Base-by-base conservation (phyloP, 371 early-diverging fungal genomes). In the Zopfochytrium polystomum region DNA sequence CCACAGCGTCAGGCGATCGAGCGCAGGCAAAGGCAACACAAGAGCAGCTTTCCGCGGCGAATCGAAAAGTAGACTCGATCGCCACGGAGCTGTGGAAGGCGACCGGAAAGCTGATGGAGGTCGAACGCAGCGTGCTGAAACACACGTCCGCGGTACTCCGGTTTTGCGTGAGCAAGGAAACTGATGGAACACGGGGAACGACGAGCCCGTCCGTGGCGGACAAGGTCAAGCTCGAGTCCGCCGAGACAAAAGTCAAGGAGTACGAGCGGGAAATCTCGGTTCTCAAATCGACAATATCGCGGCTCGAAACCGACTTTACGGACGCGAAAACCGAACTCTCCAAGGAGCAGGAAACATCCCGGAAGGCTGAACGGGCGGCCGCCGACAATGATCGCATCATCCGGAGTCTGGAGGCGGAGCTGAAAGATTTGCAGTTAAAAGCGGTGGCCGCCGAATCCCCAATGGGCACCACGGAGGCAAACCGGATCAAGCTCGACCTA, bases 141-240 rank as follows among this genome's bases (percentile, higher is more conserved):
- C 91, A 91, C 58, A 83, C 85, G 11, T 85, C 86, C 0, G 86
- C 83, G 9, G 80, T 85, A 2, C 63, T 91, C 18, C 27, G 70
- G 32, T 68, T 59, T 62, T 26, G 51, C 22, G 52, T 38, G 5
- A 32, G 9, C 2, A 58, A 58, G 42, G 55, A 15, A 9, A 18
- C 18, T 4, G 65, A 60, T 34, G 34, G 34, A 23, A 55, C 22
- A 18, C 46, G 20, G 9, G 31, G 26, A 30, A 51, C 48, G 26
- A 15, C 34, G 6, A n/a, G n/a, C n/a, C n/a, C n/a, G n/a, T 25
- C 27, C 15, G 18, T 23, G 9, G 42, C 1, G 22, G 48, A 54
- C 25, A 42, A 44, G 52, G 42, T 27, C 29, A 58, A 70, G 44
- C 42, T 73, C 30, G 53, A 25, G 20, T 65, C 66, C 4, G 62